Conservation (phyloP, 805 yeast genomes). For the Wickerhamomyces alni region DNA sequence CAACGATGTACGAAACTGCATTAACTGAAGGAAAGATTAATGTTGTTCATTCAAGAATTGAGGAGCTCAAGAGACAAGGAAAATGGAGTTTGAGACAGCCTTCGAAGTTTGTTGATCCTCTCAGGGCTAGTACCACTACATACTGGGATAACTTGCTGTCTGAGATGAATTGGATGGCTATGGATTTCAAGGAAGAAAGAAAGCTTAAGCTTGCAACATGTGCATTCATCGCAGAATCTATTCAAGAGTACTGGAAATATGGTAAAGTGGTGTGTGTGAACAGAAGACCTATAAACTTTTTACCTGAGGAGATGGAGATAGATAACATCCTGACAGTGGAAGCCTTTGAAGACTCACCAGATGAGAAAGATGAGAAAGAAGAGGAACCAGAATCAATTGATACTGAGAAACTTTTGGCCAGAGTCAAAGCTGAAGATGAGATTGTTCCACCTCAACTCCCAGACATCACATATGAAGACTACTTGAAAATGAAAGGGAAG, state of each 20-base stretch:
- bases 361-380: background rate
- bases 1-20: conserved; percentile 81
- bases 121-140: conserved; percentile 30
- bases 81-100: conserved; percentile 94
- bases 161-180: conserved; percentile 82
- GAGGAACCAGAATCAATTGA: conserved; percentile 27
- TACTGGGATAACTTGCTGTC: conserved; percentile 72
- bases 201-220: conserved; percentile 70
- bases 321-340: background rate
- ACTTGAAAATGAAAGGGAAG: conserved; percentile 5
- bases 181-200: conserved; percentile 65
- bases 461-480: conserved; percentile 24
- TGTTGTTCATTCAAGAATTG: conserved; percentile 84
- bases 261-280: conserved; percentile 68
- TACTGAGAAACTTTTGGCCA: conserved; percentile 26
- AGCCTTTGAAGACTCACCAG: conserved; percentile 1
- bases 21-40: conserved; percentile 87
- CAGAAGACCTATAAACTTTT: conserved; percentile 35
- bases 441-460: conserved; percentile 27
- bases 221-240: conserved; percentile 61
- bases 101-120: conserved; percentile 60
- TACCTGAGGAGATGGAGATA: conserved; percentile 12
- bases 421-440: conserved; percentile 29
- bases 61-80: conserved; percentile 79
- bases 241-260: conserved; percentile 69